Evolutionary conservation across 139 green algal genomes (phyloP).

Genomic region (Chlorella vulgaris): DNA sequence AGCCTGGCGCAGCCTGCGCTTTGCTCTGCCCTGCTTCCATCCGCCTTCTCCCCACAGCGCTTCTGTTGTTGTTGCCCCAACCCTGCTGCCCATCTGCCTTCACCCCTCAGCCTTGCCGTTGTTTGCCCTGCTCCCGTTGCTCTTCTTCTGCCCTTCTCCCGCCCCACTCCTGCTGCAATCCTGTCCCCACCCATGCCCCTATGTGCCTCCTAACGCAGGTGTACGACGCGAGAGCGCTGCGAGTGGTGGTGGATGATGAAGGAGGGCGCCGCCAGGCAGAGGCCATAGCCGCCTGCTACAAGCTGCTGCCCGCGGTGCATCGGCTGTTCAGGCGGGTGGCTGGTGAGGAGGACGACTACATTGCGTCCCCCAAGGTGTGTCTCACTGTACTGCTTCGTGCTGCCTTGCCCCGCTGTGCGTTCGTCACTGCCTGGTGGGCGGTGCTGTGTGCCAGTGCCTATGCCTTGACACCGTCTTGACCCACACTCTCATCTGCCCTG

Average conservation of each 20-base stretch:
- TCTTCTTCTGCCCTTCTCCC: background rate
- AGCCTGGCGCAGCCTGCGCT: too few relatives aligned
- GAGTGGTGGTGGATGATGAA: constrained; percentile 90
- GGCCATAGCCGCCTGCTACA: constrained; percentile 77
- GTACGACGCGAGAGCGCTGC: constrained; percentile 88
- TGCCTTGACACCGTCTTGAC: too few relatives aligned
- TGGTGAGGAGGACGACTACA: constrained; percentile 91
- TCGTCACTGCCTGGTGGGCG: too few relatives aligned
- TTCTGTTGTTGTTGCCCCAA: too few relatives aligned
- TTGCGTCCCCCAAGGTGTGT: constrained; percentile 78
- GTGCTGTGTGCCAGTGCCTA: constrained; percentile 11
- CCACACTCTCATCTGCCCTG: too few relatives aligned
- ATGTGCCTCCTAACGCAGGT: constrained; percentile 56
- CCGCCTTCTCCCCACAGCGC: too few relatives aligned
- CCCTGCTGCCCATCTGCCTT: too few relatives aligned
- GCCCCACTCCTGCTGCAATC: too few relatives aligned
- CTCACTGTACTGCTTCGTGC: background rate
- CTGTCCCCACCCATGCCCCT: background rate
- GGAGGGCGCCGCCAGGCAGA: constrained; percentile 47
- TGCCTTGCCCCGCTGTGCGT: background rate
- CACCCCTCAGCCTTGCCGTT: too few relatives aligned
- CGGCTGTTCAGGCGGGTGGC: constrained; percentile 80
- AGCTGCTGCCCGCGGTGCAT: constrained; percentile 79
- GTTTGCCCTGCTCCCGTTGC: background rate
- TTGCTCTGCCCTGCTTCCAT: too few relatives aligned